Conservation (phyloP, 768 basidiomycete genomes). For the Hericium rajendrae region DNA sequence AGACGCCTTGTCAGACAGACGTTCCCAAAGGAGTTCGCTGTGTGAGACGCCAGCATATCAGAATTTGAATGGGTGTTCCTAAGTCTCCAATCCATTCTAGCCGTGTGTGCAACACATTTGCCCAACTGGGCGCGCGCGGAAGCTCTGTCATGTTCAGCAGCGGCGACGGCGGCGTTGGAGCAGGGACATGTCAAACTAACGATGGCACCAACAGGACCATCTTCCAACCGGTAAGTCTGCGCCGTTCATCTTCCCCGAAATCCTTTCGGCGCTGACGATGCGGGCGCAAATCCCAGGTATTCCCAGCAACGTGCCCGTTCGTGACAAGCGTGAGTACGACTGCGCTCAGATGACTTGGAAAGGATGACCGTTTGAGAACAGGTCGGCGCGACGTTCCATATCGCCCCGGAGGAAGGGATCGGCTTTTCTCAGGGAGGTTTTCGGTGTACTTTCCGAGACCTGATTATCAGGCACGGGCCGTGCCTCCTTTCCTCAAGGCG, state of each 20-base stretch:
- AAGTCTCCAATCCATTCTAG: conserved; percentile 2
- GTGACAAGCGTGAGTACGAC: conserved; percentile 40
- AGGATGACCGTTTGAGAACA: conserved; percentile 48
- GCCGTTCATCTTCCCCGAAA: neutral
- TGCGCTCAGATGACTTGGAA: conserved; percentile 44
- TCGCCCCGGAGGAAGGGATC: conserved; percentile 8
- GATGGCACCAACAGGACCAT: conserved; percentile 41
- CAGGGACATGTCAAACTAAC: conserved; percentile 47
- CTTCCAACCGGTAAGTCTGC: conserved; percentile 25
- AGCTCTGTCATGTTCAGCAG: conserved; percentile 54
- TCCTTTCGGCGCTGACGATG: no score
- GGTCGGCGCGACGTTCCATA: conserved; percentile 28
- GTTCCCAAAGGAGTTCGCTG: conserved; percentile 51
- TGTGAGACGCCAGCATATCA: conserved; percentile 37
- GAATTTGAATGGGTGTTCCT: conserved; percentile 49
- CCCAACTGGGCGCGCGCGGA: conserved; percentile 35
- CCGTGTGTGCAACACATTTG: neutral
- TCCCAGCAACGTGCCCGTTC: conserved; percentile 47
- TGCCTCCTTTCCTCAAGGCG: conserved; percentile 6
- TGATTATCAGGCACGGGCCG: conserved; percentile 1
- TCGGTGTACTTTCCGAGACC: conserved; percentile 38
- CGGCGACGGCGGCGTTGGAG: conserved; percentile 65
- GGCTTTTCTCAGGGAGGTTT: conserved; percentile 56
- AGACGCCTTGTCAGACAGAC: neutral
- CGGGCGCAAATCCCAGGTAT: conserved; percentile 18